These are phyloP conservation scores for Amauroascus niger DNA, from an alignment of 2,329 filamentous ascomycete genomes.

Conservation along the genomic window DNA sequence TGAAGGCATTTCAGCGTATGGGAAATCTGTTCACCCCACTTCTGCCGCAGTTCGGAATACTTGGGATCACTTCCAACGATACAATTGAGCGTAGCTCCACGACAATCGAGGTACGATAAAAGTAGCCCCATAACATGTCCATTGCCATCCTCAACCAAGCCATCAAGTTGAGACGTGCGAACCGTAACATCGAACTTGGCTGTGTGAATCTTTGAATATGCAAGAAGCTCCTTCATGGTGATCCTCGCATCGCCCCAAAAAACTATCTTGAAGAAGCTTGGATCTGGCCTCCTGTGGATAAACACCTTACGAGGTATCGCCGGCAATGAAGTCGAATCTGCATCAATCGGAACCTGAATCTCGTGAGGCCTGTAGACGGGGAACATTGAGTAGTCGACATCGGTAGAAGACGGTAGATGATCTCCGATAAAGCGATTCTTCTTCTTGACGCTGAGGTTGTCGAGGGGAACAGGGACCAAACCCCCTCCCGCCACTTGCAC, in stretches of 20 bases:
- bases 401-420: conserved; percentile 7
- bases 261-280: conserved; percentile 19
- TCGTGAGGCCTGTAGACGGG: conserved; percentile 15
- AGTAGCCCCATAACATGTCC: too few species aligned
- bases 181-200: conserved; percentile 11
- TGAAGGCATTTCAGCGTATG: conserved; percentile 4
- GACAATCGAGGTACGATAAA: too few species aligned
- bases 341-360: conserved; percentile 15
- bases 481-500: conserved; percentile 4
- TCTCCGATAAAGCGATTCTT: not conserved
- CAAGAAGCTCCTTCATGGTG: conserved; percentile 2
- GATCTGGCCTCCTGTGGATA: conserved; percentile 11
- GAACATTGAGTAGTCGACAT: conserved; percentile 15
- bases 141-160: too few species aligned
- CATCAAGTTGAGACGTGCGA: conserved; percentile 16
- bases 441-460: conserved; percentile 2
- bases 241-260: conserved; percentile 15
- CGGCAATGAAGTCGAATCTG: conserved; percentile 13
- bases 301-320: conserved; percentile 16
- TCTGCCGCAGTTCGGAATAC: too few species aligned
- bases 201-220: conserved; percentile 12
- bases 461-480: conserved; percentile 3
- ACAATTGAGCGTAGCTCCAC: too few species aligned
- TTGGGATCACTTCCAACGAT: too few species aligned
- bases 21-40: too few species aligned